These are phyloP conservation scores for Cystobasidium slooffiae DNA, from an alignment of 1,284 basidiomycete genomes.

Conservation along the genomic window DNA sequence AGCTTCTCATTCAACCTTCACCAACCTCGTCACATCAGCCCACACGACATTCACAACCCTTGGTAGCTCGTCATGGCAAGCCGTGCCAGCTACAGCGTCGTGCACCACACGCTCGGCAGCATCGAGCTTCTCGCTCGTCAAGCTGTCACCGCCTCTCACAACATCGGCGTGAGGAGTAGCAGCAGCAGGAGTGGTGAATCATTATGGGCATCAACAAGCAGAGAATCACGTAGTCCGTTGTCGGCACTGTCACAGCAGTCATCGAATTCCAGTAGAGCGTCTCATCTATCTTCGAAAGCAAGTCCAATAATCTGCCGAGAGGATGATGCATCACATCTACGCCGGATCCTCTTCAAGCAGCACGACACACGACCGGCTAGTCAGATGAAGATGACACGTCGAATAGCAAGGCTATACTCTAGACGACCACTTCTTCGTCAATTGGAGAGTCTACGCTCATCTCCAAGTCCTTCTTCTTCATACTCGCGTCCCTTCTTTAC, in stretches of 20 bases:
- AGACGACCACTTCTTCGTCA: slow-evolving; percentile 1
- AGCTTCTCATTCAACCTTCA: neutral
- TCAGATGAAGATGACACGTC: neutral
- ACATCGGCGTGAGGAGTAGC: neutral
- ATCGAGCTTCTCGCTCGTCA: slow-evolving; percentile 19
- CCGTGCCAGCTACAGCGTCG: slow-evolving; percentile 3
- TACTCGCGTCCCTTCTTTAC: slow-evolving; percentile 8
- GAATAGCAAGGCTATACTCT: slow-evolving; percentile 20
- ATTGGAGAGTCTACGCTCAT: neutral
- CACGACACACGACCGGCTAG: slow-evolving; percentile 1
- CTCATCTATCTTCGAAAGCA: neutral
- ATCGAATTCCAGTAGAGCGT: too few species aligned
- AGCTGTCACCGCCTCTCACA: slow-evolving; percentile 2
- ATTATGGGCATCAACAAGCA: neutral
- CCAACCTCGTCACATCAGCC: neutral
- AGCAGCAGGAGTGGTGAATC: neutral
- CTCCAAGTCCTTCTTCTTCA: neutral
- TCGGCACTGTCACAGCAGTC: neutral
- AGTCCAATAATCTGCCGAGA: slow-evolving; percentile 1
- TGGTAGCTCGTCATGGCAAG: neutral
- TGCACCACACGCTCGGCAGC: slow-evolving; percentile 11
- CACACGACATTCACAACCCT: neutral
- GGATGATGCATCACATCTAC: slow-evolving; percentile 5
- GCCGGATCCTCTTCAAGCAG: slow-evolving; percentile 18
- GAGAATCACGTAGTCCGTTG: neutral